A percentile compares a stretch with the other conserved stretches of the same genome.
phyloP scores from a whole-genome alignment of 352 stramenopile genomes.

The Phytophthora syringae region DNA sequence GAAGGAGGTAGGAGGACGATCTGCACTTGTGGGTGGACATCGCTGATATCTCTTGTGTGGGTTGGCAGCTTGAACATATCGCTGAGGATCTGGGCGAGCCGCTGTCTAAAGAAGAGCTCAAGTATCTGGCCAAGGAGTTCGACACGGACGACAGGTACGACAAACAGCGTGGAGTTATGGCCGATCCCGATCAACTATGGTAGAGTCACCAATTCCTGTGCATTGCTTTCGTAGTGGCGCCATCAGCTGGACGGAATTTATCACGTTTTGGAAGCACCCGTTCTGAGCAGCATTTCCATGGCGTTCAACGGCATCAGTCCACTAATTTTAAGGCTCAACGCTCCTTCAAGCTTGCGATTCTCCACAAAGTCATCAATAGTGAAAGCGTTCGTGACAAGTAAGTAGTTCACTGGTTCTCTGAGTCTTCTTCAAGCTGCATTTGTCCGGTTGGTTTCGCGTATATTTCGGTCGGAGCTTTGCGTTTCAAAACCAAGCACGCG shows the following conservation, averaged over 20 bases:
- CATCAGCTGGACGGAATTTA: slow-evolving; percentile 81
- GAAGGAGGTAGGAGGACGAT: slow-evolving; percentile 47
- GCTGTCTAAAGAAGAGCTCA: slow-evolving; percentile 70
- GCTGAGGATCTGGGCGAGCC: slow-evolving; percentile 77
- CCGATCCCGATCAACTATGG: neutral
- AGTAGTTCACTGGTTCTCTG: neutral
- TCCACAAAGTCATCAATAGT: neutral
- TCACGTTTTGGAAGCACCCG: slow-evolving; percentile 79
- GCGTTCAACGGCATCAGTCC: slow-evolving; percentile 14
- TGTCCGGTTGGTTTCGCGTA: slow-evolving; percentile 24
- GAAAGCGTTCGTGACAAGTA: neutral
- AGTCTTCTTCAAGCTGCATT: slow-evolving; percentile 5
- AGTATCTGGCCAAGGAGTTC: slow-evolving; percentile 80
- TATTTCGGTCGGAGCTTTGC: slow-evolving; percentile 28
- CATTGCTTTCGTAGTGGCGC: slow-evolving; percentile 48
- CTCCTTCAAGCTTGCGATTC: slow-evolving; percentile 18
- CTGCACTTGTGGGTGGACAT: neutral
- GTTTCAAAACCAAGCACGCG: slow-evolving; percentile 43
- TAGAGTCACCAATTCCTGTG: neutral
- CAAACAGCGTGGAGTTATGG: neutral
- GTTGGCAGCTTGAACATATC: slow-evolving; percentile 65
- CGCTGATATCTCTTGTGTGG: neutral
- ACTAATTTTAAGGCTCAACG: slow-evolving; percentile 36
- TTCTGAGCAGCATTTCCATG: slow-evolving; percentile 44
- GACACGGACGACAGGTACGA: slow-evolving; percentile 67